Base-by-base conservation (phyloP, 768 basidiomycete genomes). In the Lactifluus volemus region DNA sequence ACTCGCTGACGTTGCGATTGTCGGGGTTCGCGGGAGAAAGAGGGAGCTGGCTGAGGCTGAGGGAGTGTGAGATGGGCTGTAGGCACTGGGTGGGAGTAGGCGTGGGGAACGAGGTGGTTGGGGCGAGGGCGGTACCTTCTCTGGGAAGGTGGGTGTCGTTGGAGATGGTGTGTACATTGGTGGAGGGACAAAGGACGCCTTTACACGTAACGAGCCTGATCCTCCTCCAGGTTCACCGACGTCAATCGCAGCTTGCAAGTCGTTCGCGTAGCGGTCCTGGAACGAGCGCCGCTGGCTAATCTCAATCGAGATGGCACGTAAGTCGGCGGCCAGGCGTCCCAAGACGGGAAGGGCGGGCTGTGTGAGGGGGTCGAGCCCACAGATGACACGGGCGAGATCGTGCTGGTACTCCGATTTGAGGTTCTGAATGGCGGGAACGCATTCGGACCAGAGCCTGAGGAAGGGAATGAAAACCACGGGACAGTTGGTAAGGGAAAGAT, bases 301-400 rank as follows among this genome's bases (percentile, higher is more conserved):
- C 68, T 93, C 92, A 51, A 94, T 90, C 0, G 89, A 88, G 0
- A 94, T 86, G 0, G 88, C 86, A 17, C 89, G 80, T n/a, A 94
- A 72, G 70, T 92, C 89, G 0, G 88, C 88, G 1, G 92, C 82
- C 49, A 92, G 82, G 0, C 85, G 83, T 3, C 77, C 73, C 10
- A 91, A 68, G 0, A 73, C 67, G 1, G 74, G 71, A 29, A 78
- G 70, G 4, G 72, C 32, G 0, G 83, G 80, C 0, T 74, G 65
- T 0, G 73, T 65, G 30, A 86, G 55, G 0, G 76, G 73, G 1
- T 65, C 50, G 50, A 90, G 81, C 5, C 79, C 77, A 66, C 92
- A 93, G 19, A 93, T 89, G 53, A 86, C 73, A 2, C 90, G 82
- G 0, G 90, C 91, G 32, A 93, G 85, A 70, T 93, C 91, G 66